Evolutionary conservation across 805 yeast species (phyloP).

Genomic region (Saturnispora silvae): DNA sequence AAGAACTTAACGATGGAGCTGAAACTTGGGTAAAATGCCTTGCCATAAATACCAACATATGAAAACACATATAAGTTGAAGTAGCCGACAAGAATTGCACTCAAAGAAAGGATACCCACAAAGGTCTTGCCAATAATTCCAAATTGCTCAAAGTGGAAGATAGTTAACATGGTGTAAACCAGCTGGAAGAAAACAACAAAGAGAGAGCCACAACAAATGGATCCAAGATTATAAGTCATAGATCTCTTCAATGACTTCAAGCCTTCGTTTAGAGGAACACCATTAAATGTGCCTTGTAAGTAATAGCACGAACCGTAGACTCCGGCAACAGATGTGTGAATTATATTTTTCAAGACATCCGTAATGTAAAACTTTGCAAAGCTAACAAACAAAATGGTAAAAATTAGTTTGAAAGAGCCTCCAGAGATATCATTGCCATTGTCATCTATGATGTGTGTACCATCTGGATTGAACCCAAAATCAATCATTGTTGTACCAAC

Average conservation of each 20-base stretch:
- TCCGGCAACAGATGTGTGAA: conserved; percentile 76
- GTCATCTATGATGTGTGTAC: conserved; percentile 8
- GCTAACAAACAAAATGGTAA: conserved; percentile 34
- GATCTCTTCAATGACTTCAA: conserved; percentile 69
- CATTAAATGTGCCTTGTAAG: conserved; percentile 39
- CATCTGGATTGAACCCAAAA: conserved; percentile 13
- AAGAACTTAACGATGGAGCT: conserved; percentile 68
- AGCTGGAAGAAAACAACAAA: conserved; percentile 63
- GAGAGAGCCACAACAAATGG: conserved; percentile 71
- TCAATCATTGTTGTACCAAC: conserved; percentile 9
- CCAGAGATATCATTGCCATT: conserved; percentile 15
- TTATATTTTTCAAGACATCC: conserved; percentile 70
- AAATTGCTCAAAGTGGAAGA: conserved; percentile 1
- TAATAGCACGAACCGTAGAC: conserved; percentile 93
- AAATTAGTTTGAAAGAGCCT: conserved; percentile 44
- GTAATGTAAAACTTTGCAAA: conserved; percentile 79
- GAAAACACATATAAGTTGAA: conserved; percentile 83
- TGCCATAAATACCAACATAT: conserved; percentile 82
- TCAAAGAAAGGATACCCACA: neutral
- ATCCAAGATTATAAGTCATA: conserved; percentile 77
- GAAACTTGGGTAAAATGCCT: conserved; percentile 59
- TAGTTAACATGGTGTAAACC: conserved; percentile 32
- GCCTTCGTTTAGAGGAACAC: conserved; percentile 69
- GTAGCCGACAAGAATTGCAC: conserved; percentile 11
- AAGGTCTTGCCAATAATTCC: conserved; percentile 10